Base-by-base conservation (phyloP, 2,329 filamentous ascomycete genomes). In the Pyricularia sp. region DNA sequence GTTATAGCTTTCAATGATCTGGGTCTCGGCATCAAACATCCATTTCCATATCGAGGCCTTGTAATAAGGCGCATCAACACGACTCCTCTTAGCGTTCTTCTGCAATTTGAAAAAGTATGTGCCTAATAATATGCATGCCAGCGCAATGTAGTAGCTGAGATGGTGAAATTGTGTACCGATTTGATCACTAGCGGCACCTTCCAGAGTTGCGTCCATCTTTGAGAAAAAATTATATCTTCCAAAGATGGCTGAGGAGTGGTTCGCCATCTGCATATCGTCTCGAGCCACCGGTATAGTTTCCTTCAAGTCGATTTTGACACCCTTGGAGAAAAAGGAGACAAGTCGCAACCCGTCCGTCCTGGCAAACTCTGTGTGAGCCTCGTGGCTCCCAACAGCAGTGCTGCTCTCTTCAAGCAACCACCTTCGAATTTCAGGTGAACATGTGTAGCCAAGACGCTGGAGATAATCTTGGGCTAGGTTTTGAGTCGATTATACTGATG, bases 1-100 rank as follows among this genome's bases (percentile, higher is more conserved):
- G 68, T 70, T 71, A 66, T 82, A 82, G 69, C 80, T 82, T 60
- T 82, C 78, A 64, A 75, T 75, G 19, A 82, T 75, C 40, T 81
- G 70, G 1, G 70, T 72, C 69, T 82, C 80, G 30, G 80, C 80
- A 65, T 76, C 75, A 64, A 82, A 81, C 68, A 82, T 79, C 80
- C 80, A 82, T 70, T 78, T 81, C 63, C 75, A 73, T 68, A 78
- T 78, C 7, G 78, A 74, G 0, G 79, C 80, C 67, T 79, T 78
- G 70, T 80, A 82, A 62, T 79, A 78, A 0, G 80, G 80, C 4
- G 76, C 73, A 12, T 76, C 72, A 4, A 79, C 72, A 31, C 12
- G 69, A 67, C 44, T 69, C 69, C 53, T 70, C 70, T 63, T 75
- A 76, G 53, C 67, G 70, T 19, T 31, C 5, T 31, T 28, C 40